A percentile compares a stretch with the other conserved stretches of the same genome.
phyloP scores from a whole-genome alignment of 2,329 filamentous ascomycete species.

The Neofusicoccum laricinum region DNA sequence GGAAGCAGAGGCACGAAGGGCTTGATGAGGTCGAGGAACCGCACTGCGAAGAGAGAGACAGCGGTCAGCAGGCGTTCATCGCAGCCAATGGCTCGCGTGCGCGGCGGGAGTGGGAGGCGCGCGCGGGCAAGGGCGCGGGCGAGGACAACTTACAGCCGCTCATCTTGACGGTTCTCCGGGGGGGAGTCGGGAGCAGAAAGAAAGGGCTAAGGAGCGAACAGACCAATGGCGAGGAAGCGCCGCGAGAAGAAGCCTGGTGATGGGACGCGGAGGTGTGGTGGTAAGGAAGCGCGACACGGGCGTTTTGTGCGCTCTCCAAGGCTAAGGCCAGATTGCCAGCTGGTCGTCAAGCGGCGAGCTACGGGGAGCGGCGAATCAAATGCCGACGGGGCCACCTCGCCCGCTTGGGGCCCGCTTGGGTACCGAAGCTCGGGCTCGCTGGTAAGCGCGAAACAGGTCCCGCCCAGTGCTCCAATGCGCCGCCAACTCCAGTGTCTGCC shows the following conservation, averaged over 20 bases:
- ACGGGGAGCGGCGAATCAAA: slow-evolving; percentile 6
- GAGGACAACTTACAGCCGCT: slow-evolving; percentile 54
- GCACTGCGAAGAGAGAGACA: slow-evolving; percentile 58
- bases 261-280: slow-evolving; percentile 14
- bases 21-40: slow-evolving; percentile 99
- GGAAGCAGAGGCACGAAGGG: slow-evolving; percentile 99
- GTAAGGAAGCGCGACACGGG: slow-evolving; percentile 13
- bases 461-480: slow-evolving; percentile 5
- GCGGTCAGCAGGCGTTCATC: slow-evolving; percentile 24
- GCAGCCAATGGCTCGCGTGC: slow-evolving; percentile 12
- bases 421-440: neutral
- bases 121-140: slow-evolving; percentile 22
- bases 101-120: neutral
- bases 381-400: slow-evolving; percentile 2
- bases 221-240: slow-evolving; percentile 3
- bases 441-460: slow-evolving; percentile 11
- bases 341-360: slow-evolving; percentile 7
- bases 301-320: slow-evolving; percentile 16
- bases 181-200: slow-evolving; percentile 27
- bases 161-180: slow-evolving; percentile 48
- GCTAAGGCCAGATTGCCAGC: slow-evolving; percentile 16
- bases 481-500: neutral
- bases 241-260: neutral
- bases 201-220: slow-evolving; percentile 11
- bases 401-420: neutral